phyloP scores from a whole-genome alignment of 192 early-diverging fungal species.

The Rhizoclosmatium sp. region DNA sequence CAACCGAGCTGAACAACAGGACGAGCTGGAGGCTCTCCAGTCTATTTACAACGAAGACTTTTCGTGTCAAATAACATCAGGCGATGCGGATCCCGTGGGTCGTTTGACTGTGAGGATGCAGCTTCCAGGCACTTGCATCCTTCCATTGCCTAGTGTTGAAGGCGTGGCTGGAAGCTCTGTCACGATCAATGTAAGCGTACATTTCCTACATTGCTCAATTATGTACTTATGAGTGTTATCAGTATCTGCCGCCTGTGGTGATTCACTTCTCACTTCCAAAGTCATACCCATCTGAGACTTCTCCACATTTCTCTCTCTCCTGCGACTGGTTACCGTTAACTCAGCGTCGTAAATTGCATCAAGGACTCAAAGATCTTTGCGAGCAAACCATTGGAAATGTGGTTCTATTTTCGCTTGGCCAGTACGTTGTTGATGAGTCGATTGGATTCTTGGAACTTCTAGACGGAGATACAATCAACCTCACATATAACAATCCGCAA shows the following conservation, averaged over 20 bases:
- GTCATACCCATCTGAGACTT: conserved; percentile 8
- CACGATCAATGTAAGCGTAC: background rate
- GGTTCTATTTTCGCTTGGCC: conserved; percentile 9
- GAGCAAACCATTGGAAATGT: background rate
- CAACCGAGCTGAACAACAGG: conserved; percentile 6
- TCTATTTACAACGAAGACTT: conserved; percentile 3
- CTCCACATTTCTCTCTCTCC: conserved; percentile 2
- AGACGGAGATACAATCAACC: background rate
- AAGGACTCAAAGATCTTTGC: background rate
- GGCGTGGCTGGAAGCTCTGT: background rate
- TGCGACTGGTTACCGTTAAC: conserved; percentile 7
- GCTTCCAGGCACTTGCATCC: background rate
- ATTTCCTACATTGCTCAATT: no score
- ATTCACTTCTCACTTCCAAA: conserved; percentile 16
- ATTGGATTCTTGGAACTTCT: conserved; percentile 1
- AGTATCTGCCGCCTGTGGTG: conserved; percentile 6
- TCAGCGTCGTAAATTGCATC: background rate
- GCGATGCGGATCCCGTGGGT: conserved; percentile 2
- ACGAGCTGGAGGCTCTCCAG: conserved; percentile 16
- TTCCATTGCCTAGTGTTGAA: background rate
- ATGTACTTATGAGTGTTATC: background rate
- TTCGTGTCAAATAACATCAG: background rate
- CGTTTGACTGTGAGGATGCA: conserved; percentile 1
- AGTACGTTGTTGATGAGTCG: conserved; percentile 14
- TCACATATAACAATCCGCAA: background rate